phyloP scores from a whole-genome alignment of 139 green algal species.

The Coccomyxa sp. region DNA sequence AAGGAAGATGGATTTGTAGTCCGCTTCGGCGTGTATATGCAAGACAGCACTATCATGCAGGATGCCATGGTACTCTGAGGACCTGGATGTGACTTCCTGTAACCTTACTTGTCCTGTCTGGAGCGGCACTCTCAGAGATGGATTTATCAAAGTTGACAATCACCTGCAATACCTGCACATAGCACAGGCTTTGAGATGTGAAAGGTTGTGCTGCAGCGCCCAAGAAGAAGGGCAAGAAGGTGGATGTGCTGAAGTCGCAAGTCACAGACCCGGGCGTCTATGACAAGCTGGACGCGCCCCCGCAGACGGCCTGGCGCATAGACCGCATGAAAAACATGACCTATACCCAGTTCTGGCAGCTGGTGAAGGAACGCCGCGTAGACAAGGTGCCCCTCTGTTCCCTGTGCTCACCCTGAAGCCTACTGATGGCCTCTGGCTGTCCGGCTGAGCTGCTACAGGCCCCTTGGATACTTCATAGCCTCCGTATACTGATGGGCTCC shows the following conservation, averaged over 20 bases:
- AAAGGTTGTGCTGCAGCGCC: slow-evolving; percentile 1
- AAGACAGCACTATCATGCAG: no score
- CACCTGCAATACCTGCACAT: background rate
- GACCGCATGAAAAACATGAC: slow-evolving; percentile 51
- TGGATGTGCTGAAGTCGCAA: slow-evolving; percentile 7
- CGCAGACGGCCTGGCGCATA: slow-evolving; percentile 33
- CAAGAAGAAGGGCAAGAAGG: slow-evolving; percentile 17
- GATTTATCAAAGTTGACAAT: background rate
- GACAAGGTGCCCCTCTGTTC: slow-evolving; percentile 50
- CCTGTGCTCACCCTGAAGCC: no score
- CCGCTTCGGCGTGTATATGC: no score
- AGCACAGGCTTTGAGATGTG: background rate
- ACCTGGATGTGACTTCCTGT: no score
- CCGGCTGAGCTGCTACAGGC: no score
- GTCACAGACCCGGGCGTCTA: slow-evolving; percentile 9
- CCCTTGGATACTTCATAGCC: no score
- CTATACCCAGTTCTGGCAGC: slow-evolving; percentile 86
- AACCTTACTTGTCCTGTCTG: no score
- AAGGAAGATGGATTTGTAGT: no score
- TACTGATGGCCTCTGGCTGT: no score
- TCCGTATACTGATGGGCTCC: no score
- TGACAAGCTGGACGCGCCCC: background rate
- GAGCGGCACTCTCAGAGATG: background rate
- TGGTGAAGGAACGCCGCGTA: slow-evolving; percentile 63
- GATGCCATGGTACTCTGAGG: no score